Evolutionary conservation across 495 filamentous ascomycete genomes (phyloP).

Genomic region (Neurospora discreta): DNA sequence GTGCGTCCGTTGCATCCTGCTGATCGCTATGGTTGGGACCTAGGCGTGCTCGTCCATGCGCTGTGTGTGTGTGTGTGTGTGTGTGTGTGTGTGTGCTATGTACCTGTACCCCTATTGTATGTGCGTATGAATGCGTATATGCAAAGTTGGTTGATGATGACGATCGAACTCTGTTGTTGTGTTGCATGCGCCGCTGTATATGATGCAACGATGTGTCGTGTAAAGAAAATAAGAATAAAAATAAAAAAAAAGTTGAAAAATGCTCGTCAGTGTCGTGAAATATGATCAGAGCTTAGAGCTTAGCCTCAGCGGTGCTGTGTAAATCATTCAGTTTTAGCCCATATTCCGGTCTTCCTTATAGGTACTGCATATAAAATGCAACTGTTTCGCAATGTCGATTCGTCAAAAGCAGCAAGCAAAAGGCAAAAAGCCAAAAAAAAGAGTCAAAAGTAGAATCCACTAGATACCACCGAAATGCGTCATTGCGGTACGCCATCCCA

Average conservation of each 20-base stretch:
- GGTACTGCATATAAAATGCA: no score
- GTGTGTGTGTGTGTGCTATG: neutral
- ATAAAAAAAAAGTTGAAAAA: neutral
- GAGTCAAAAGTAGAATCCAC: neutral
- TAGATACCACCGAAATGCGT: neutral
- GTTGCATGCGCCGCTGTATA: neutral
- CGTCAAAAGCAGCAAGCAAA: neutral
- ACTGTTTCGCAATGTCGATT: neutral
- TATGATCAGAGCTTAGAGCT: neutral
- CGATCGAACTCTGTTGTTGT: neutral
- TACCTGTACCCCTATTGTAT: neutral
- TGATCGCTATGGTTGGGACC: neutral
- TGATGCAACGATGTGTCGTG: neutral
- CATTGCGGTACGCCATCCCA: neutral
- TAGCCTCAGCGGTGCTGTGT: neutral
- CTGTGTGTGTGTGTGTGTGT: neutral
- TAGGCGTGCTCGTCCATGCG: neutral
- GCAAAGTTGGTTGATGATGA: neutral
- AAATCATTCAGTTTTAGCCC: neutral
- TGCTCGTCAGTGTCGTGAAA: neutral
- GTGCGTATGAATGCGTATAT: neutral
- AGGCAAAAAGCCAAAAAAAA: neutral
- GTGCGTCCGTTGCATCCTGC: neutral
- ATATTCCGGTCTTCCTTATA: neutral
- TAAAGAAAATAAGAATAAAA: neutral